Evolutionary conservation across 805 yeast genomes (phyloP).

Genomic region (Yamadazyma nakazawae): DNA sequence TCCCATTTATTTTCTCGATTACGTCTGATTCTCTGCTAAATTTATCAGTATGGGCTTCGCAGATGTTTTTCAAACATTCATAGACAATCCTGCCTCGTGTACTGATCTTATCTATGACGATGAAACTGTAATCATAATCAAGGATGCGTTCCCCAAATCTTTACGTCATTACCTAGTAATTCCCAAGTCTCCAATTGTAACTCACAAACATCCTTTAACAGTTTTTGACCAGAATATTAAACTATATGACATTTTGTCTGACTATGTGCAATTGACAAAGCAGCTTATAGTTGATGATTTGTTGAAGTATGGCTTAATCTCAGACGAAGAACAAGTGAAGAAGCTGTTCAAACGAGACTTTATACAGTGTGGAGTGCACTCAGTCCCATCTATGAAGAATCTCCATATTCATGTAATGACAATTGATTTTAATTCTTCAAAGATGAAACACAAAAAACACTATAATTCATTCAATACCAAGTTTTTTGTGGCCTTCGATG

Average conservation of each 20-base stretch:
- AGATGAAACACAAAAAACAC: conserved; percentile 60
- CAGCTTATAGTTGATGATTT: conserved; percentile 28
- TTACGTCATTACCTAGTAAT: conserved; percentile 56
- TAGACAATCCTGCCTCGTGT: conserved; percentile 43
- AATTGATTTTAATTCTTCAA: conserved; percentile 52
- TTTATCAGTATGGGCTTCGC: conserved; percentile 42
- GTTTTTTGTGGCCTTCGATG: conserved; percentile 58
- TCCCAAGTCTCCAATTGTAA: conserved; percentile 45
- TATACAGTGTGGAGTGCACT: conserved; percentile 62
- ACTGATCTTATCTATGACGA: conserved; percentile 42
- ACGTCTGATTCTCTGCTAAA: too few species aligned
- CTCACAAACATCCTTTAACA: conserved; percentile 49
- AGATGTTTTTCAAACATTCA: conserved; percentile 46
- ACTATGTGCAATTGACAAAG: conserved; percentile 38
- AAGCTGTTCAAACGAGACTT: conserved; percentile 21
- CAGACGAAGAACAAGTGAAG: neutral
- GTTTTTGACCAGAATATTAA: conserved; percentile 38
- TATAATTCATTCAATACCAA: conserved; percentile 66
- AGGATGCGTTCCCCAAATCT: conserved; percentile 65
- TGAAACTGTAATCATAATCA: conserved; percentile 51
- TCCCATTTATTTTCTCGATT: too few species aligned
- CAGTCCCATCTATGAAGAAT: conserved; percentile 66
- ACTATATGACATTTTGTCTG: conserved; percentile 24
- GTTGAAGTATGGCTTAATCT: neutral
- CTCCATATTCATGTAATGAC: conserved; percentile 74